Evolutionary conservation across 2,329 filamentous ascomycete genomes (phyloP).

Genomic region (Hymenotorrendiella dingleyae): DNA sequence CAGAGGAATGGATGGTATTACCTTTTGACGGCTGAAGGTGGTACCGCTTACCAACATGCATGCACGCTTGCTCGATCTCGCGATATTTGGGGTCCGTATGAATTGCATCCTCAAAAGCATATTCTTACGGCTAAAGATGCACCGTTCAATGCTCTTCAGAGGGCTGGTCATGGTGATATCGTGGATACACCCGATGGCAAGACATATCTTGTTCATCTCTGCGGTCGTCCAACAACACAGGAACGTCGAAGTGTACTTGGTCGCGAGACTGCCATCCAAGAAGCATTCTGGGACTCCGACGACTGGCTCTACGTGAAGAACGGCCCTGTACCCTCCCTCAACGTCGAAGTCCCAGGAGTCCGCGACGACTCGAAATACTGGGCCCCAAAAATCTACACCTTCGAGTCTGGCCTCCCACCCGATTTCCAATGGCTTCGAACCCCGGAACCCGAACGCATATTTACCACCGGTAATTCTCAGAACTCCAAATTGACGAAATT

Average conservation of each 20-base stretch:
- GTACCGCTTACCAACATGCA: slow-evolving; percentile 55
- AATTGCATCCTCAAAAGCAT: slow-evolving; percentile 51
- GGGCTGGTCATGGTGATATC: slow-evolving; percentile 48
- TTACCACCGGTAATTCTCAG: slow-evolving; percentile 33
- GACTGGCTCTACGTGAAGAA: slow-evolving; percentile 59
- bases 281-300: slow-evolving; percentile 51
- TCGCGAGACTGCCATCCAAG: slow-evolving; percentile 52
- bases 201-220: slow-evolving; percentile 49
- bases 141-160: slow-evolving; percentile 44
- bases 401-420: slow-evolving; percentile 39
- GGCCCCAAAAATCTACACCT: slow-evolving; percentile 43
- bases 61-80: slow-evolving; percentile 50
- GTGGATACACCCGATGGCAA: slow-evolving; percentile 48
- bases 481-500: too few species aligned
- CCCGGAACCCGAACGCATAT: slow-evolving; percentile 49
- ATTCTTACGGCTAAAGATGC: slow-evolving; percentile 47
- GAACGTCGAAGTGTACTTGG: slow-evolving; percentile 47
- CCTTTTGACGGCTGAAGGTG: slow-evolving; percentile 53
- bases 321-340: slow-evolving; percentile 48
- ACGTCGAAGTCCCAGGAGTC: slow-evolving; percentile 43
- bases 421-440: slow-evolving; percentile 55
- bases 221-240: slow-evolving; percentile 46
- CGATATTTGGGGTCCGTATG: slow-evolving; percentile 55
- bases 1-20: slow-evolving; percentile 55
- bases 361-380: slow-evolving; percentile 46